Evolutionary conservation across 2,329 filamentous ascomycete species (phyloP), one percentile per base, ranked within the genome.

Genomic region (Fusarium sp.): DNA sequence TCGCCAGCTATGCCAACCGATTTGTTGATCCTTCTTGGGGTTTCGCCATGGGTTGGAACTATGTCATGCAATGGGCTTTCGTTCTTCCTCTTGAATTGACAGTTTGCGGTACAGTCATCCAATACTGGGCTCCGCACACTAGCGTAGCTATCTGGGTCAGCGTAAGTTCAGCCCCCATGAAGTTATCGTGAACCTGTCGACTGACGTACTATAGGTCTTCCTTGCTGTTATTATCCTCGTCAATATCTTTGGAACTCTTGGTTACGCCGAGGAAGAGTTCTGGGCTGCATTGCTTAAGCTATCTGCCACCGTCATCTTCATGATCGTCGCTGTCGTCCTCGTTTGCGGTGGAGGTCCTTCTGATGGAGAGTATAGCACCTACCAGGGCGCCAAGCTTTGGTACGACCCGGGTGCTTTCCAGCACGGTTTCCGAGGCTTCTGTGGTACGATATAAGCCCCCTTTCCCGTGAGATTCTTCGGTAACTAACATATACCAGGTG

Each of bases 361-460:
- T 2, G 82, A 77, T 28, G 85, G 87, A 39, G 61, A 71, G 26
- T 87, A 87, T 72, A 55, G 68, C 66, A 66, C 86, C 17, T 89
- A 89, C 78, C 86, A 82, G 77, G 87, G 89, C 20, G 85, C 85
- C 2, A 83, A 84, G 9, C 84, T 85, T 39, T 88, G 87, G 87
- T 79, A 87, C 61, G 78, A 86, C 31, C 84, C 87, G 0, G 87
- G 87, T 26, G 85, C 87, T 1, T 95, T 94, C 81, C 84, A 91
- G 79, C 90, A 93, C 76, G 92, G 92, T 35, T 94, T 94, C 84
- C 92, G 92, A 72, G 93, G 93, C 3, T 88, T 94, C 71, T 94
- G 92, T 80, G 88, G 87, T 67, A 90, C 91, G 58, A 13, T 4
- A 28, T 2, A 4, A 9, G 2, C 0, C 5, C 20, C 3, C 3